Evolutionary conservation across 1,139 yeast species (phyloP).

Genomic region (Candida sp.): DNA sequence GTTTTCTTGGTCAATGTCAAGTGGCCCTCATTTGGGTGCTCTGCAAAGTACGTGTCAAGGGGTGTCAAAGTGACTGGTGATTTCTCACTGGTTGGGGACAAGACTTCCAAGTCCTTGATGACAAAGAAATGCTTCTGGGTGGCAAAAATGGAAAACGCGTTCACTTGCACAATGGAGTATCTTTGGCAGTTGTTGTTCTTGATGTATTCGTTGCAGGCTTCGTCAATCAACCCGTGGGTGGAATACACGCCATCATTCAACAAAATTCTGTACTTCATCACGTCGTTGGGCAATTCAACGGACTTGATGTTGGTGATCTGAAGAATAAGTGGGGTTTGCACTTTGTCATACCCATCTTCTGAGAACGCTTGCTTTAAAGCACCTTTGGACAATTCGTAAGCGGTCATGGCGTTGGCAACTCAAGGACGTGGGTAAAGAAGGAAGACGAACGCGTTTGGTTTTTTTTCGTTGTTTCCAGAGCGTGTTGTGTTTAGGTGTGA

Average conservation of each 20-base stretch:
- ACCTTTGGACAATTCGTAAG: conserved; percentile 21
- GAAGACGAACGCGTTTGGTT: too few species aligned
- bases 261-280: conserved; percentile 57
- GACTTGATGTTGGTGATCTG: conserved; percentile 53
- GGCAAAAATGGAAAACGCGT: conserved; percentile 50
- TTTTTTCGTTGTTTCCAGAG: too few species aligned
- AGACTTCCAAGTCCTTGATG: conserved; percentile 55
- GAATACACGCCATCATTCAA: conserved; percentile 68
- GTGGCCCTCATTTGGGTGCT: conserved; percentile 58
- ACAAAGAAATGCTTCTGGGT: conserved; percentile 58
- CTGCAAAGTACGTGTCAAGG: conserved; percentile 56
- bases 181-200: conserved; percentile 46
- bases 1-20: conserved; percentile 25
- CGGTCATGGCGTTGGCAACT: conserved; percentile 6
- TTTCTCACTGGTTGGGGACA: conserved; percentile 44
- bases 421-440: too few species aligned
- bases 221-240: conserved; percentile 70
- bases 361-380: conserved; percentile 32
- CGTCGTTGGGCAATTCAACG: conserved; percentile 41
- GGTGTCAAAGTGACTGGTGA: conserved; percentile 27
- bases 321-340: conserved; percentile 39
- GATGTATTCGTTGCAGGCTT: conserved; percentile 56
- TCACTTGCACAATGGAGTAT: conserved; percentile 37
- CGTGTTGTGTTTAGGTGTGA: too few species aligned
- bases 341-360: conserved; percentile 24